A percentile compares a stretch with the other conserved stretches of the same genome.
Evolutionary conservation across 257 asterid genomes (phyloP).

Genomic region (Rhazya stricta): DNA sequence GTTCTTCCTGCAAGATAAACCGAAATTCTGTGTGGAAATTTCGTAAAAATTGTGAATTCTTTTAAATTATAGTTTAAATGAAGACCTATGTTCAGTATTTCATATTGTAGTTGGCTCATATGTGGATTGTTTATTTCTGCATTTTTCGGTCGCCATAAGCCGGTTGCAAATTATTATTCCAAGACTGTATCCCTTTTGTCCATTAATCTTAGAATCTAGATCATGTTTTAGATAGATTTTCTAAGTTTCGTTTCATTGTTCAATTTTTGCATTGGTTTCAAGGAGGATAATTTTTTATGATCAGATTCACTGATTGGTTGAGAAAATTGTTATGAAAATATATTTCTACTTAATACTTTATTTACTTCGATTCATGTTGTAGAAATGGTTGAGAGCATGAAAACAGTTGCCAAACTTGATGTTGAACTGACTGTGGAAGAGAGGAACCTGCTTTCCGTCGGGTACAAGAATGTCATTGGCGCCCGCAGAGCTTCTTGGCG

Average conservation of each 20-base stretch:
- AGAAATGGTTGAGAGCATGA: slow-evolving; percentile 96
- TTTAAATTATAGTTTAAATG: not conserved
- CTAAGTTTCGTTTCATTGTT: not conserved
- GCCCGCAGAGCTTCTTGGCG: slow-evolving; percentile 97
- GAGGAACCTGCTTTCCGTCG: slow-evolving; percentile 90
- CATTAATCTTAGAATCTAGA: not conserved
- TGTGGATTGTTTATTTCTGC: not conserved
- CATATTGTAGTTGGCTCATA: not conserved
- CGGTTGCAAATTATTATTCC: not conserved
- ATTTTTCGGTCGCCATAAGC: too few relatives aligned
- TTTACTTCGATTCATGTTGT: slow-evolving; percentile 1
- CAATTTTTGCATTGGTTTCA: not conserved
- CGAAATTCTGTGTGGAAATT: not conserved
- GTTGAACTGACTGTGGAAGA: slow-evolving; percentile 88
- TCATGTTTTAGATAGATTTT: not conserved
- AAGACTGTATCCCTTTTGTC: not conserved
- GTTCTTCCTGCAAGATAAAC: not conserved
- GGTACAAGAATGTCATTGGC: slow-evolving; percentile 95
- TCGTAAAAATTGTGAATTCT: not conserved
- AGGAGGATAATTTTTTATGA: not conserved
- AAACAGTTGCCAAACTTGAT: slow-evolving; percentile 65
- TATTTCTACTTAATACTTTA: not conserved
- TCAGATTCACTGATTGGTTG: too few relatives aligned
- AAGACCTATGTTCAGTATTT: not conserved
- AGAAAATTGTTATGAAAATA: too few relatives aligned